A percentile compares a stretch with the other conserved stretches of the same genome.
Conservation (phyloP, 139 green algal genomes). For the Nannochloris sp. region DNA sequence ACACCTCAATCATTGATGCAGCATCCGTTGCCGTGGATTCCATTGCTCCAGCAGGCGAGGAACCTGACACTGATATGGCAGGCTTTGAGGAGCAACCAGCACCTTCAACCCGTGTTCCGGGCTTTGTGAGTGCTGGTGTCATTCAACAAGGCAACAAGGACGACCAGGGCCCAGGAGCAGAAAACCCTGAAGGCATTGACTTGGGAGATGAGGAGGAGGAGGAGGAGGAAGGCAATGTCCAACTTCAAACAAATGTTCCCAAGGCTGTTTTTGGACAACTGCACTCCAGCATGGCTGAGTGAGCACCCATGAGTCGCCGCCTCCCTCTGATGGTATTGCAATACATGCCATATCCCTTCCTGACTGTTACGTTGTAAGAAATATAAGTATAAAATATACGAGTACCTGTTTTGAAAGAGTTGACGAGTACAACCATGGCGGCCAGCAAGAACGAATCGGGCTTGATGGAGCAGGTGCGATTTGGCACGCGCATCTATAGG, state of each 20-base stretch:
- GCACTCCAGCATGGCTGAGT: neutral
- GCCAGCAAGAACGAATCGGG: slow-evolving; percentile 14
- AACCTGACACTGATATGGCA: slow-evolving; percentile 58
- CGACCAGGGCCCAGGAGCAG: neutral
- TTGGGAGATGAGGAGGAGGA: slow-evolving; percentile 56
- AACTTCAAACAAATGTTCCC: slow-evolving; percentile 72
- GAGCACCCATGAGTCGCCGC: slow-evolving; percentile 4
- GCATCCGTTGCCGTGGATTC: slow-evolving; percentile 18
- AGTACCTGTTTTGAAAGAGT: slow-evolving; percentile 3
- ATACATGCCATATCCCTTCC: no score
- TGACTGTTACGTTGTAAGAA: neutral
- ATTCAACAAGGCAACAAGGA: slow-evolving; percentile 44
- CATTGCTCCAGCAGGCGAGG: slow-evolving; percentile 14
- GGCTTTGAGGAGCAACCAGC: slow-evolving; percentile 55
- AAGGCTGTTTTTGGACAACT: slow-evolving; percentile 62
- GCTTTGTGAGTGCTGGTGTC: slow-evolving; percentile 74
- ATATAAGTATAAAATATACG: slow-evolving; percentile 7
- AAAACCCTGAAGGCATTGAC: slow-evolving; percentile 94
- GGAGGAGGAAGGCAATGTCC: slow-evolving; percentile 41
- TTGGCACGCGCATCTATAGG: neutral
- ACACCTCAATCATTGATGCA: slow-evolving; percentile 65
- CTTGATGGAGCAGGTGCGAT: slow-evolving; percentile 32
- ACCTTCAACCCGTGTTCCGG: slow-evolving; percentile 40
- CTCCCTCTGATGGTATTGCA: no score
- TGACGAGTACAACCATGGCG: slow-evolving; percentile 10